Evolutionary conservation across 192 early-diverging fungal genomes (phyloP).

Genomic region (Obelidium mucronatum): DNA sequence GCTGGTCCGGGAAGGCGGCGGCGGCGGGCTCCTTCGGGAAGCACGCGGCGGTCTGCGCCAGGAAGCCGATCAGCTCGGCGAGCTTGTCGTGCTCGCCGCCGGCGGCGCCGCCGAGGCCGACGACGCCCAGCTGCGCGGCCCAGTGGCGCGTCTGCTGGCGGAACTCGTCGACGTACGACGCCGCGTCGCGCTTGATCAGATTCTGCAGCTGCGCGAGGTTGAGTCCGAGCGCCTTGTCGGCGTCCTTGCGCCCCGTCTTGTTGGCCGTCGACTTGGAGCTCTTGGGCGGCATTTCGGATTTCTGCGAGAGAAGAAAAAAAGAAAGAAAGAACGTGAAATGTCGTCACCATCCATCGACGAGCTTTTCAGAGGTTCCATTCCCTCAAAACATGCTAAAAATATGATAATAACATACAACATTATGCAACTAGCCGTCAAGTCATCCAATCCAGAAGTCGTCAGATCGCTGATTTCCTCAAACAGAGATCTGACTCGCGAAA

Average conservation of each 20-base stretch:
- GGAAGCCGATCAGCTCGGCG: slow-evolving; percentile 88
- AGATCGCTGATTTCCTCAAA: slow-evolving; percentile 46
- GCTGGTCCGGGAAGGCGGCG: slow-evolving; percentile 78
- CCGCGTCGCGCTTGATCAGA: slow-evolving; percentile 93
- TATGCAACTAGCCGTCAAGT: slow-evolving; percentile 35
- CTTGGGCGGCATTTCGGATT: background rate
- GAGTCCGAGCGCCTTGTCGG: slow-evolving; percentile 39
- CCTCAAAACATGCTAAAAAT: too few species aligned
- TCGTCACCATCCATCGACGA: background rate
- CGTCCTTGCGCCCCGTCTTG: background rate
- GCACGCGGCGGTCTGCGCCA: slow-evolving; percentile 88
- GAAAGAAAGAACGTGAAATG: background rate
- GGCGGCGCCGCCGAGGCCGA: slow-evolving; percentile 78
- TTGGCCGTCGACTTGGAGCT: background rate
- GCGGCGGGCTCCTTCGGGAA: slow-evolving; percentile 79
- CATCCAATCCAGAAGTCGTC: slow-evolving; percentile 37
- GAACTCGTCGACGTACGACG: slow-evolving; percentile 95
- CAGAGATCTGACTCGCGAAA: slow-evolving; percentile 43
- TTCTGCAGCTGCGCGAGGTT: slow-evolving; percentile 99
- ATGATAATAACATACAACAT: background rate
- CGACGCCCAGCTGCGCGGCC: slow-evolving; percentile 85
- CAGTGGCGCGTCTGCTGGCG: slow-evolving; percentile 92
- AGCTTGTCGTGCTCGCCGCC: slow-evolving; percentile 60
- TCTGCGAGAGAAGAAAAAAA: background rate
- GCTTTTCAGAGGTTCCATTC: too few species aligned